A percentile compares a stretch with the other conserved stretches of the same genome.
Conservation (phyloP, 805 yeast species). For the Tetrapisispora iriomotensis region DNA sequence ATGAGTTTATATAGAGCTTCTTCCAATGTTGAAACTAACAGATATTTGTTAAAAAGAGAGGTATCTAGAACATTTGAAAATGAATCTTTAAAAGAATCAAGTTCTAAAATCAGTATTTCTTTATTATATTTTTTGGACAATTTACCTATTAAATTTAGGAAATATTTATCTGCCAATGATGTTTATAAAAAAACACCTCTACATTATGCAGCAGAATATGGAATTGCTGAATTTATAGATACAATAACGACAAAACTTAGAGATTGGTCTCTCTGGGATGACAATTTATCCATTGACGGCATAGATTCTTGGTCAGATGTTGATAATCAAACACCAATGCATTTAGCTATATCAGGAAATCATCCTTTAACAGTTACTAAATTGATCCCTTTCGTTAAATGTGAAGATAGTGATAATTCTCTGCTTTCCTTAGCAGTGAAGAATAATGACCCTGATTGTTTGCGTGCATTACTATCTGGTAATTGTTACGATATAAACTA, state of each 20-base stretch:
- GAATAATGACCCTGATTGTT: background rate
- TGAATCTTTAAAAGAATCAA: background rate
- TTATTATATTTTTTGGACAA: constrained; percentile 41
- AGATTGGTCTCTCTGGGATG: constrained; percentile 50
- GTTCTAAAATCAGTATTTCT: background rate
- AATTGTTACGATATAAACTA: constrained; percentile 57
- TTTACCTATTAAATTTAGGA: constrained; percentile 44
- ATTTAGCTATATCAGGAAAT: constrained; percentile 69
- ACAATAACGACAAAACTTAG: constrained; percentile 46
- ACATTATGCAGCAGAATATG: constrained; percentile 85
- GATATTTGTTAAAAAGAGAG: background rate
- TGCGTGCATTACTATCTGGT: constrained; percentile 37
- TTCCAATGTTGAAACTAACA: background rate
- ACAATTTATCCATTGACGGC: constrained; percentile 44
- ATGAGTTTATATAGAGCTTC: constrained; percentile 2
- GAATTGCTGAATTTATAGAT: constrained; percentile 53
- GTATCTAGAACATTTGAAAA: background rate
- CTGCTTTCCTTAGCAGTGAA: constrained; percentile 44
- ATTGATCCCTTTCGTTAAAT: constrained; percentile 37
- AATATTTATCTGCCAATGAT: constrained; percentile 56
- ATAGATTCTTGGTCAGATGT: constrained; percentile 53
- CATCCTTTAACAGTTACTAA: constrained; percentile 69
- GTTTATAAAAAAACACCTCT: constrained; percentile 74
- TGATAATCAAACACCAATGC: constrained; percentile 73
- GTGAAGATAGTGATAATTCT: constrained; percentile 38